Base-by-base conservation (phyloP, 768 basidiomycete species). In the Dendrothele bispora region DNA sequence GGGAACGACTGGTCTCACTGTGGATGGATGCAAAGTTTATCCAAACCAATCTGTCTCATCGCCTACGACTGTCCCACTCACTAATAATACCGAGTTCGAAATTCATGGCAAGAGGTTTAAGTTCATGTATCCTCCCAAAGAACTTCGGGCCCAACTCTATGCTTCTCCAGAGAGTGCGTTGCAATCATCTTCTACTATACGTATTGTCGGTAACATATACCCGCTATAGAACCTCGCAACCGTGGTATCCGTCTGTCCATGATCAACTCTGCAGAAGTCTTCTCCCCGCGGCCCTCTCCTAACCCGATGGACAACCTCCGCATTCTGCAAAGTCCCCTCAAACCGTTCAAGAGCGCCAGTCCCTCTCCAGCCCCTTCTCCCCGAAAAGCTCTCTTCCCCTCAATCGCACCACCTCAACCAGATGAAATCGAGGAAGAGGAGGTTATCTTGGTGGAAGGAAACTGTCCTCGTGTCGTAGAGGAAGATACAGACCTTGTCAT, bases 101-200 rank as follows among this genome's bases (percentile, higher is more conserved):
- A 83, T 89, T 12, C 80, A 80, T 58, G 74, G 73, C 36, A 89
- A 88, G 56, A 73, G 78, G 5, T 90, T 90, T 61, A 67, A 71
- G n/a, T 89, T 88, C 61, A 72, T 72, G 4, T 89, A 89, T 57
- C 88, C 87, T 2, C 86, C 88, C 5, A 88, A 88, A 58, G 82
- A 86, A 37, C 66, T 84, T 25, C 80, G 86, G 20, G 67, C 77
- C 14, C 65, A 69, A 4, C 65, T 79, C 20, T 71, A 77, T 30
- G 71, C 75, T 6, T 78, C 80, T 1, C 82, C 82, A 24, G 59
- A 72, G 39, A 73, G 74, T 71, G 52, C 41, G 72, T 70, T 45
- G n/a, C 38, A 54, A 50, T 52, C 43, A 57, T 27, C 39, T 40
- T 20, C 50, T 49, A 14, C 21, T 37, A 39, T n/a, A n/a, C n/a